These are phyloP conservation scores for Penicillium atrosanguineum DNA, from an alignment of 495 filamentous ascomycete genomes.

Conservation along the genomic window DNA sequence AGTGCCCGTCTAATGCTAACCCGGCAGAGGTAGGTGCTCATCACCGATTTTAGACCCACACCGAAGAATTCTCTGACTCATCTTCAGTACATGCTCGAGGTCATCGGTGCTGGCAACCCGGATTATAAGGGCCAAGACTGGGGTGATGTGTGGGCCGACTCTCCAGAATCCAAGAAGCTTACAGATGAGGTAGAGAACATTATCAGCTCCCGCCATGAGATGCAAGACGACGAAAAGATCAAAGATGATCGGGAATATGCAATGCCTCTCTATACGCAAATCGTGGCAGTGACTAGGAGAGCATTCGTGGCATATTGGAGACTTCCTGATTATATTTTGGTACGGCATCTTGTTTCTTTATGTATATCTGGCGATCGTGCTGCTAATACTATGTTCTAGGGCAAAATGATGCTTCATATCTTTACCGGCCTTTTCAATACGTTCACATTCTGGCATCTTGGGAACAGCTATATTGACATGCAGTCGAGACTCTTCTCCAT, in stretches of 20 bases:
- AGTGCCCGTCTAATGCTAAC: slow-evolving; percentile 56
- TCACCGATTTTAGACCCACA: background rate
- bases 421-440: slow-evolving; percentile 64
- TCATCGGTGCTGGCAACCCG: slow-evolving; percentile 62
- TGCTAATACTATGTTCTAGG: slow-evolving; percentile 21
- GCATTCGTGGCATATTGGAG: slow-evolving; percentile 60
- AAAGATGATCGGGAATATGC: slow-evolving; percentile 55
- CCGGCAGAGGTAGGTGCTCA: slow-evolving; percentile 52
- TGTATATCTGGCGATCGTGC: too few relatives aligned
- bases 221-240: slow-evolving; percentile 27
- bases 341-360: slow-evolving; percentile 10
- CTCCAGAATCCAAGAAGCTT: slow-evolving; percentile 40
- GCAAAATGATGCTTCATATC: slow-evolving; percentile 61
- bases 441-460: slow-evolving; percentile 64
- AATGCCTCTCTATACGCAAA: slow-evolving; percentile 56
- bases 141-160: slow-evolving; percentile 57
- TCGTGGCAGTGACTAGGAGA: slow-evolving; percentile 48
- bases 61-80: background rate
- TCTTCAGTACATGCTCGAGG: slow-evolving; percentile 60
- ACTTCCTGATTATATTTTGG: slow-evolving; percentile 55
- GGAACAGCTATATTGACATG: slow-evolving; percentile 58
- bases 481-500: slow-evolving; percentile 65
- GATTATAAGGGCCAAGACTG: slow-evolving; percentile 61
- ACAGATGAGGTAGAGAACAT: slow-evolving; percentile 49
- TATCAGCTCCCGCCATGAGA: slow-evolving; percentile 32